Conservation (phyloP, 352 stramenopile genomes). For the Globisporangium sylvaticum region DNA sequence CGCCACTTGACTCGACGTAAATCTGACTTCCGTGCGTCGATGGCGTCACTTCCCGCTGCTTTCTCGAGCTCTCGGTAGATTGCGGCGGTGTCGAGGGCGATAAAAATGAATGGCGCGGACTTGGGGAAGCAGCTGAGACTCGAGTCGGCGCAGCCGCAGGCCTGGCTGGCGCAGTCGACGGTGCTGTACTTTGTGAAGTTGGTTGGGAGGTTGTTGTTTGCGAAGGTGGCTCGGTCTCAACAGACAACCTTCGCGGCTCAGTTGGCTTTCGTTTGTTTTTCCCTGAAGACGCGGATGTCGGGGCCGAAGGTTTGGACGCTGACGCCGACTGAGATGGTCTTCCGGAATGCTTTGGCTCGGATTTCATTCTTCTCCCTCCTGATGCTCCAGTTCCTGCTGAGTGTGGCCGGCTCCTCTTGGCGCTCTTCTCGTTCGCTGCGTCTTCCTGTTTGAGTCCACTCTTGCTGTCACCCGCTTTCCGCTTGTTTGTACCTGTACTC, state of each 20-base stretch:
- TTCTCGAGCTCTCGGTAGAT: not conserved
- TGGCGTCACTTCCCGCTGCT: not conserved
- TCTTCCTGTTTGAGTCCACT: slow-evolving; percentile 1
- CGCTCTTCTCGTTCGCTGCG: slow-evolving; percentile 2
- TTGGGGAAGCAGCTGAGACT: not conserved
- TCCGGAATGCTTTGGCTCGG: not conserved
- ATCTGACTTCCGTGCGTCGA: not conserved
- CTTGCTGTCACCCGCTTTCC: slow-evolving; percentile 5
- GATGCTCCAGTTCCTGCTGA: not conserved
- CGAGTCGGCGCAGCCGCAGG: not conserved
- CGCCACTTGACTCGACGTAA: not conserved
- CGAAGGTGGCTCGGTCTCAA: slow-evolving; percentile 5
- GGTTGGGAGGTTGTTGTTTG: not conserved
- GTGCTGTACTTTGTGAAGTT: not conserved
- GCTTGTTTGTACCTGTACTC: slow-evolving; percentile 24
- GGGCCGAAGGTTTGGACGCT: not conserved
- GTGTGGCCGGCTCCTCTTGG: not conserved
- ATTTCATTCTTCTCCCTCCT: slow-evolving; percentile 1
- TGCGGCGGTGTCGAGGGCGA: not conserved
- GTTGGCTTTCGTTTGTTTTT: slow-evolving; percentile 8
- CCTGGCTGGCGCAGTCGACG: not conserved
- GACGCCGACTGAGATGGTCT: not conserved
- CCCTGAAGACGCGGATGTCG: not conserved
- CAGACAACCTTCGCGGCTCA: not conserved
- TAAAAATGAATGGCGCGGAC: slow-evolving; percentile 10